Percentiles rank a stretch among this genome's conserved stretches.
Conservation (phyloP, 139 green algal genomes). For the Micractinium sp. region DNA sequence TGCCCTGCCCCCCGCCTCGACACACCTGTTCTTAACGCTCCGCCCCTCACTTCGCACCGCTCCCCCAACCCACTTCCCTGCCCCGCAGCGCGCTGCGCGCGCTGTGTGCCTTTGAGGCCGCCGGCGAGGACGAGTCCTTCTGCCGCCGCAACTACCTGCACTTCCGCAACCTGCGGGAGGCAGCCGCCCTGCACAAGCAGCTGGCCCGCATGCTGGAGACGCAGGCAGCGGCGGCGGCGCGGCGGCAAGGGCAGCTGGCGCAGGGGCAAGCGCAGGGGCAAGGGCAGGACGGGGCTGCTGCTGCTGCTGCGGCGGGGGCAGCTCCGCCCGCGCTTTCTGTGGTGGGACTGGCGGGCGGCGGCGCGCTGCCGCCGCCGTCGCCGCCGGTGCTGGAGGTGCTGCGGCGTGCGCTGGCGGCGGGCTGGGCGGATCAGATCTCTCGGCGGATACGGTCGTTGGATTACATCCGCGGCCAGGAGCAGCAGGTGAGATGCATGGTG, state of each 20-base stretch:
- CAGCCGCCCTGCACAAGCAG: conserved; percentile 70
- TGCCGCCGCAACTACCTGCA: conserved; percentile 77
- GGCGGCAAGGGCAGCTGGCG: background rate
- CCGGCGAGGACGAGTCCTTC: conserved; percentile 51
- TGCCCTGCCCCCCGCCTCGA: no score
- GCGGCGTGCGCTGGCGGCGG: conserved; percentile 73
- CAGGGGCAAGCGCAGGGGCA: conserved; percentile 18
- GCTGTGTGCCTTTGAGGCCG: conserved; percentile 80
- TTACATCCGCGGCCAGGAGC: conserved; percentile 44
- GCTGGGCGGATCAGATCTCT: conserved; percentile 90
- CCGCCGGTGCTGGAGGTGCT: conserved; percentile 58
- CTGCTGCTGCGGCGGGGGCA: background rate
- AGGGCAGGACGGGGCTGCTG: background rate
- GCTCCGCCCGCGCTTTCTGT: conserved; percentile 5
- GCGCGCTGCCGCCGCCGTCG: conserved; percentile 22
- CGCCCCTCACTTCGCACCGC: background rate
- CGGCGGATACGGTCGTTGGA: conserved; percentile 56
- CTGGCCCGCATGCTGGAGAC: conserved; percentile 57
- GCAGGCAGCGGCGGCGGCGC: background rate
- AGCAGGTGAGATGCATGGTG: conserved; percentile 29
- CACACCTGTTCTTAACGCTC: background rate
- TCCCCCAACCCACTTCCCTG: background rate
- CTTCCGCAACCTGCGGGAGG: conserved; percentile 75
- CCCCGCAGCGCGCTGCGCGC: conserved; percentile 61
- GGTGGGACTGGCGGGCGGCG: background rate